Conservation (phyloP, 768 basidiomycete species). For the Cyathus striatus region DNA sequence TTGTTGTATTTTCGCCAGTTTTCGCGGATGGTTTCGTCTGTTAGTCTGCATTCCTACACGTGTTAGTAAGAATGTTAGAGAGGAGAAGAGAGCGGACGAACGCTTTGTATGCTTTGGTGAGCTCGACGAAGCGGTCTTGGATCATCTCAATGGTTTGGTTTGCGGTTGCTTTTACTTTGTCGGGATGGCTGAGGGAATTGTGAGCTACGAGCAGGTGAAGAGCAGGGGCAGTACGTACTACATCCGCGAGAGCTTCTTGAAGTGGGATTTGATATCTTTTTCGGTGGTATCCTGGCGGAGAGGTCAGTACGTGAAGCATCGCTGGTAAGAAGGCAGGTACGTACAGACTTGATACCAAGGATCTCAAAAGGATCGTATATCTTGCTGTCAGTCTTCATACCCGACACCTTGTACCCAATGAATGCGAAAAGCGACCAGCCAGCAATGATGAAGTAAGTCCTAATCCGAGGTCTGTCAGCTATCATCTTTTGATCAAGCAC, state of each 20-base stretch:
- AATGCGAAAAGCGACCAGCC: constrained; percentile 76
- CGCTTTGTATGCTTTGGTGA: constrained; percentile 98
- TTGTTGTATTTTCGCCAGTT: constrained; percentile 90
- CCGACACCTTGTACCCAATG: constrained; percentile 61
- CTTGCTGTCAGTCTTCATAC: constrained; percentile 53
- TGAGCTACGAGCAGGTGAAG: neutral
- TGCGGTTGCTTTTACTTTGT: constrained; percentile 82
- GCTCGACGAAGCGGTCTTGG: constrained; percentile 79
- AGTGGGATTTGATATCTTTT: constrained; percentile 94
- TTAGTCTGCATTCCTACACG: constrained; percentile 62
- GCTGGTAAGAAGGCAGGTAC: constrained; percentile 16
- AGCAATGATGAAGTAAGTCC: constrained; percentile 51
- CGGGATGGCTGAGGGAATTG: constrained; percentile 72
- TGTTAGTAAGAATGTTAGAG: neutral
- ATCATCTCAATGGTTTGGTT: constrained; percentile 87
- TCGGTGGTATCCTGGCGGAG: constrained; percentile 60
- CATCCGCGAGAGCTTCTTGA: constrained; percentile 83
- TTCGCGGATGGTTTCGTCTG: constrained; percentile 86
- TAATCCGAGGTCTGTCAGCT: constrained; percentile 24
- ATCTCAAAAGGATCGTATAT: constrained; percentile 95
- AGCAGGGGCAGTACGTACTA: constrained; percentile 47
- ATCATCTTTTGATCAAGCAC: neutral
- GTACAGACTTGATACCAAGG: constrained; percentile 67
- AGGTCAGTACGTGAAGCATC: neutral
- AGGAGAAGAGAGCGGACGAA: constrained; percentile 27